Evolutionary conservation across 306 rosid genomes (phyloP), one percentile per base, ranked within the genome.

Genomic region (Cucurbita argyrosperma): DNA sequence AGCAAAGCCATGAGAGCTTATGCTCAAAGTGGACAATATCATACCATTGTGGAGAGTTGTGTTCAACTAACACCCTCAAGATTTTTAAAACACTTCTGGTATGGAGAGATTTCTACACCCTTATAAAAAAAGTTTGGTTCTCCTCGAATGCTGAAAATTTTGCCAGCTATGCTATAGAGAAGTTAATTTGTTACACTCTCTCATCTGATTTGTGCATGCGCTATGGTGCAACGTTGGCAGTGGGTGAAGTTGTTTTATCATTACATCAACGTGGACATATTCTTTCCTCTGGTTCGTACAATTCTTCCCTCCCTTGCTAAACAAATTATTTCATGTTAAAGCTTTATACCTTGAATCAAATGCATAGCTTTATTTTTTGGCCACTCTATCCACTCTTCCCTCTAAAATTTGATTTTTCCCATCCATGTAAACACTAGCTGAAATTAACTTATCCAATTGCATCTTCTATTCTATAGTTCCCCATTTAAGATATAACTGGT

Each of bases 131-230:
- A 0, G 30, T 26, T 26, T 2, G 30, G 1, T 26, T 26, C 30
- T 26, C 30, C 30, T 26, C 30, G 19, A 19, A 19, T 19, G 19
- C 19, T 19, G 19, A 19, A 19, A 19, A 19, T 83, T 88, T 91
- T 83, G 84, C 87, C 10, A 83, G 78, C 77, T 79, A 64, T 60
- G 87, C 83, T 74, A 21, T 91, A 86, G 95, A 89, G 76, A 90
- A 86, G 80, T 75, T 88, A 82, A 87, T 91, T 79, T 92, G 97
- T 53, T 85, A 86, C 72, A 94, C 99, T 40, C 96, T 91, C 77
- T 91, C 97, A 72, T 79, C 99, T 76, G 99, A 94, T 82, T 78
- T 94, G 79, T 89, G 99, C 91, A 89, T 79, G 95, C 96, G 97
- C 72, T 97, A 91, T 84, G 99, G 99, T 70, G 89, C 97, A 51